phyloP scores from a whole-genome alignment of 75 land plant genomes.

The Cupressus sempervirens region DNA sequence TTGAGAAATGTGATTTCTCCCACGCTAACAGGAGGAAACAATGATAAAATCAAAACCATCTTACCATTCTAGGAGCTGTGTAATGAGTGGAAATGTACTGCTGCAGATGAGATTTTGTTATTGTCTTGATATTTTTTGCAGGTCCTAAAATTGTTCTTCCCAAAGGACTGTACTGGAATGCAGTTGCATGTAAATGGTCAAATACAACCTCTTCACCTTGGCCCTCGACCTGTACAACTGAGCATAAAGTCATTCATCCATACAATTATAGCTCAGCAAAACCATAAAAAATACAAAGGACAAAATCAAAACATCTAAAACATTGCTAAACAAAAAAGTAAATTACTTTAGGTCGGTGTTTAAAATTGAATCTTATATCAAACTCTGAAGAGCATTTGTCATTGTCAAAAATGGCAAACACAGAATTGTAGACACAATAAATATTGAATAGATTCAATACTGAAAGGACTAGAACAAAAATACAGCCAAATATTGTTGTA shows the following conservation, averaged over 20 bases:
- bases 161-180: constrained; percentile 85
- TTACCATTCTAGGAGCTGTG: constrained; percentile 85
- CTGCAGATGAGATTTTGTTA: constrained; percentile 59
- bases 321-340: no score
- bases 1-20: not conserved
- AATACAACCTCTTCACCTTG: constrained; percentile 91
- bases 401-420: not conserved
- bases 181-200: constrained; percentile 95
- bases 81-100: constrained; percentile 84
- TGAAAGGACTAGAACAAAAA: not conserved
- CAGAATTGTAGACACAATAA: not conserved
- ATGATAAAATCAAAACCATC: not conserved
- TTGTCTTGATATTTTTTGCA: constrained; percentile 66
- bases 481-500: no score
- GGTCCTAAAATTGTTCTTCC: constrained; percentile 91
- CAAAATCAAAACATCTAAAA: not conserved
- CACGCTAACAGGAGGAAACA: not conserved
- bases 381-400: not conserved
- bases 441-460: not conserved
- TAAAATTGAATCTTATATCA: not conserved
- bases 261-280: not conserved
- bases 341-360: not conserved
- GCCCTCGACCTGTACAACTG: constrained; percentile 62
- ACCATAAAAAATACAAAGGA: not conserved
- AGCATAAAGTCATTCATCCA: not conserved